Base-by-base conservation (phyloP, 73 alveolate species). In the Paramecium sexaurelia region DNA sequence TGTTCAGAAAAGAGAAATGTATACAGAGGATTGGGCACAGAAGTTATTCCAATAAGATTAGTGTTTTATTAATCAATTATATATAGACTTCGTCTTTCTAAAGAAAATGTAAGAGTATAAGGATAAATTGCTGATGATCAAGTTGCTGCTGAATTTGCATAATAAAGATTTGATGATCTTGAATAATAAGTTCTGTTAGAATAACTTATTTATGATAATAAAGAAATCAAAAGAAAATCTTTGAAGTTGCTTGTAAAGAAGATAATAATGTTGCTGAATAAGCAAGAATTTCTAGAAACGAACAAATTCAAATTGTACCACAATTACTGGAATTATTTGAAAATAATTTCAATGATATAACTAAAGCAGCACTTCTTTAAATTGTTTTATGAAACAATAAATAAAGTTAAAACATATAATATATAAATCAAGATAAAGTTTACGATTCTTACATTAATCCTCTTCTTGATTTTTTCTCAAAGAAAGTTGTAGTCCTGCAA, bases 261-360 rank as follows among this genome's bases (percentile, higher is more conserved):
- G 90, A 78, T 43, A 40, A n/a, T 43, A 41, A 24, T 19, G 75
- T 75, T 75, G 75, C 89, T 41, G 75, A 78, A 41, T 45, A 41
- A 24, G 22, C 40, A 7, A 41, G 73, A 78, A 7, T 22, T 15
- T 41, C 43, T 0, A 78, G 90, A 78, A 24, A 78, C 5, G 90
- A 78, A 40, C 41, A 78, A 45, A 78, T 78, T 5, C 40, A 78
- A 45, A 43, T 78, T 41, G 27, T 78, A 29, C 35, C 41, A 7
- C 45, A 78, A 22, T 45, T 78, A 41, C 41, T 78, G 55, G 90
- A 41, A 78, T 78, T 78, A 78, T 78, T 78, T 78, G 90, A 78
- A 45, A n/a, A 78, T 43, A 32, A 78, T 33, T 40, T 78, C 51
- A 78, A 78, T 39, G 90, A 78, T 40, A 41, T 11, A 26, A 40